A percentile compares a stretch with the other conserved stretches of the same genome.
These are phyloP conservation scores for Botryotinia convoluta DNA, from an alignment of 2,329 filamentous ascomycete genomes.

Conservation along the genomic window DNA sequence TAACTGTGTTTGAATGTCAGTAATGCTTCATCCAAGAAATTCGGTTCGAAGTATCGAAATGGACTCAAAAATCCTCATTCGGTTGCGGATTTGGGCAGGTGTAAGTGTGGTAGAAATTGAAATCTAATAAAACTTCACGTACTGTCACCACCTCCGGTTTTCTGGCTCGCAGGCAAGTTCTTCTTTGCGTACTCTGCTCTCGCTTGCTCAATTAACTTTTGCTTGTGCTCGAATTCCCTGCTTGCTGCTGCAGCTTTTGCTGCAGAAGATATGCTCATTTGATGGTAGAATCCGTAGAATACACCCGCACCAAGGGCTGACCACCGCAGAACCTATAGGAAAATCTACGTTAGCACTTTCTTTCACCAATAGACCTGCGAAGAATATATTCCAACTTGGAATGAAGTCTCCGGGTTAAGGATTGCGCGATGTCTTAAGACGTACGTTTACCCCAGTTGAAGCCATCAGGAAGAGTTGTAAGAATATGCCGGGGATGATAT, in stretches of 20 bases:
- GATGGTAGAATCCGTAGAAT: slow-evolving; percentile 95
- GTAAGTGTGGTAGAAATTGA: background rate
- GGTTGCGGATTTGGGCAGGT: background rate
- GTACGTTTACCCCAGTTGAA: slow-evolving; percentile 53
- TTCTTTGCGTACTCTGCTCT: slow-evolving; percentile 88
- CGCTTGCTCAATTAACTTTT: slow-evolving; percentile 86
- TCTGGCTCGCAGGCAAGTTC: slow-evolving; percentile 51
- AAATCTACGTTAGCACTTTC: slow-evolving; percentile 6
- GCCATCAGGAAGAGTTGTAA: slow-evolving; percentile 35
- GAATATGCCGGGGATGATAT: slow-evolving; percentile 19
- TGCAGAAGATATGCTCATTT: slow-evolving; percentile 71
- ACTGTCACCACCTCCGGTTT: slow-evolving; percentile 41
- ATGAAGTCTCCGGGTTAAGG: slow-evolving; percentile 2
- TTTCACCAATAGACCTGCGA: background rate
- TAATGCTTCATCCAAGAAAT: background rate
- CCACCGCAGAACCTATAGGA: slow-evolving; percentile 85
- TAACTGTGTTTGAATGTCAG: slow-evolving; percentile 47
- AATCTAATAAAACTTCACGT: slow-evolving; percentile 27
- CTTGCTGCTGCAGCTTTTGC: slow-evolving; percentile 70
- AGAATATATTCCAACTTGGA: slow-evolving; percentile 3
- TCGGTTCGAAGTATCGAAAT: background rate
- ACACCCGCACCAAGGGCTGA: slow-evolving; percentile 88
- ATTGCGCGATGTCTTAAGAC: slow-evolving; percentile 36
- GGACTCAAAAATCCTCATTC: background rate
- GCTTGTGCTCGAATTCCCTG: slow-evolving; percentile 86